phyloP scores from a whole-genome alignment of 371 early-diverging fungal genomes.

The Mortierella sp. region DNA sequence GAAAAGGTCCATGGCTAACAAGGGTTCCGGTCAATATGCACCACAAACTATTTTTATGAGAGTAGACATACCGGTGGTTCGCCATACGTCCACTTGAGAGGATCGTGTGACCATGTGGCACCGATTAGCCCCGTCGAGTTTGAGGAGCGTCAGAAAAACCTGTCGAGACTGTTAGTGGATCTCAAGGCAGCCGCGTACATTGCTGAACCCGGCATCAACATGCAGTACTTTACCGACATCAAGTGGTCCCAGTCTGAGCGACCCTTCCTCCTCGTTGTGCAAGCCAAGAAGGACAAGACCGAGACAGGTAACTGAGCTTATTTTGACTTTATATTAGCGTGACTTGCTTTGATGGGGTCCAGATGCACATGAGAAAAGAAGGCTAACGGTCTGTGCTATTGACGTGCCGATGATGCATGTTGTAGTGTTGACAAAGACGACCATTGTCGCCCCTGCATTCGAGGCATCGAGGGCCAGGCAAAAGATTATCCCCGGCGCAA shows the following conservation, averaged over 20 bases:
- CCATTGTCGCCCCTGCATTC: constrained; percentile 68
- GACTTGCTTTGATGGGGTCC: neutral
- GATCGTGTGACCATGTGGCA: constrained; percentile 59
- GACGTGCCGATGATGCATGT: neutral
- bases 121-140: constrained; percentile 64
- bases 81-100: constrained; percentile 48
- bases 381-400: neutral
- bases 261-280: constrained; percentile 65
- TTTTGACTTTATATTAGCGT: neutral
- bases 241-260: constrained; percentile 67
- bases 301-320: constrained; percentile 42
- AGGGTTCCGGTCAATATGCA: too few relatives aligned
- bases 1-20: too few relatives aligned
- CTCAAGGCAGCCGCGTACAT: constrained; percentile 61
- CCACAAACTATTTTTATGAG: neutral
- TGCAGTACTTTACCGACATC: constrained; percentile 68
- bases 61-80: constrained; percentile 15
- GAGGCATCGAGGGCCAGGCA: constrained; percentile 66
- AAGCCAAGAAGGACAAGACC: constrained; percentile 37
- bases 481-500: constrained; percentile 29
- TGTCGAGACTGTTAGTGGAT: constrained; percentile 58
- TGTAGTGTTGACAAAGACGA: constrained; percentile 51
- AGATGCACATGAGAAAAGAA: neutral
- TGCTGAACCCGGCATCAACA: constrained; percentile 67
- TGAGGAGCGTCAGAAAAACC: constrained; percentile 59